Evolutionary conservation across 2,329 filamentous ascomycete genomes (phyloP), one percentile per base, ranked within the genome.

Genomic region (Biscogniauxia mediterranea): DNA sequence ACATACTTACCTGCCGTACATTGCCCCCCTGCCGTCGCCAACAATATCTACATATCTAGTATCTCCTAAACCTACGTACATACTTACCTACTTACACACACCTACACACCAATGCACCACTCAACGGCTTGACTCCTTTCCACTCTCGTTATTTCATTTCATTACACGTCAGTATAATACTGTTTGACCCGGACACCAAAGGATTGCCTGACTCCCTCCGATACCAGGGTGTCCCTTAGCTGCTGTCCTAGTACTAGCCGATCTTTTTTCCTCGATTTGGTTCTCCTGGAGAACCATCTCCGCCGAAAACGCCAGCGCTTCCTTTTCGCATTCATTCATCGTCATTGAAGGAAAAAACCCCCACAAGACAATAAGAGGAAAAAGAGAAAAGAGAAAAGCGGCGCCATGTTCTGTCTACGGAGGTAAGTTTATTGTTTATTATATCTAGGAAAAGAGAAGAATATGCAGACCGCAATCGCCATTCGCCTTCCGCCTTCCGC

Each of bases 391-490:
- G 3, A 32, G 3, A 49, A 56, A 51, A 59, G 49, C 49, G 59
- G 21, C 64, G 59, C 58, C 63, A 88, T 88, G 85, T 88, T 88
- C 68, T 88, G 85, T 71, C 76, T 88, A 56, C 77, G 85, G 73
- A 88, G 85, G 85, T 86, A 75, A 58, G 68, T 64, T 15, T 32
- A 4, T 26, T 53, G 53, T 9, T 8, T 52, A 46, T 8, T 52
- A 46, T 50, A 32, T 32, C 11, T 32, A 32, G 28, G 28, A 13
- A 32, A 32, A 32, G 11, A 32, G 7, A 32, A 13, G 28, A 13
- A 32, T 5, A 32, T 13, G 3, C 28, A 32, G 28, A 32, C 28
- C 28, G 7, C 28, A 32, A 9, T 13, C 28, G 28, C 11, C 7
- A 4, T 2, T 23, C 23, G 23, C 23, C 23, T 32, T 32, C 7